Evolutionary conservation across 176 grass and related monocot genomes (phyloP).

Genomic region (Eleusine indica): DNA sequence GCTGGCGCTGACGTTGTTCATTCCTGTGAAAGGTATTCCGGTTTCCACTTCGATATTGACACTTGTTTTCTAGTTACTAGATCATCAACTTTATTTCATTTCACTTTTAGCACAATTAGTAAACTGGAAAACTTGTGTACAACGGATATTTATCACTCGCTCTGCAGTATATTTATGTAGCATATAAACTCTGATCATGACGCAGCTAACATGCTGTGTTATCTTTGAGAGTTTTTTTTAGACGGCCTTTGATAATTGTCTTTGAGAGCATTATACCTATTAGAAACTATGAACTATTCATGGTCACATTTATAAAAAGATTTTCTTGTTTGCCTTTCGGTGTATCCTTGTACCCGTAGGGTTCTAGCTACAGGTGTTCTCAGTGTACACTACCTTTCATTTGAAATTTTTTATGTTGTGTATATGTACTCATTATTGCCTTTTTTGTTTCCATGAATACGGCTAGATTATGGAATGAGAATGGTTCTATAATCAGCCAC

Average conservation of each 20-base stretch:
- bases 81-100: background rate
- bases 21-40: constrained; percentile 71
- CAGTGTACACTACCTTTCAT: background rate
- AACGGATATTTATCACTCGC: background rate
- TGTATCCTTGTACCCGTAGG: background rate
- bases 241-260: no score
- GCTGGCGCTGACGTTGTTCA: constrained; percentile 64
- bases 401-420: constrained; percentile 1
- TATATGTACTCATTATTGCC: background rate
- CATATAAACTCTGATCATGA: background rate
- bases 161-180: constrained; percentile 1
- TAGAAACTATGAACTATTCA: no score
- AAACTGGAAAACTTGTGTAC: background rate
- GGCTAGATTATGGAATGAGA: constrained; percentile 64
- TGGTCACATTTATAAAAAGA: no score
- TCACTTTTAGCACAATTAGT: background rate
- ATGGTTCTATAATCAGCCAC: constrained; percentile 64
- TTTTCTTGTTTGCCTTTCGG: background rate
- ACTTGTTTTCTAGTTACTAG: background rate
- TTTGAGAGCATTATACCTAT: no score
- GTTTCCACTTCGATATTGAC: background rate
- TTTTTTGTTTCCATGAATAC: constrained; percentile 33
- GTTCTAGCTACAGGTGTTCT: background rate
- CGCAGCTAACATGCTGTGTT: background rate
- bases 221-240: background rate